Evolutionary conservation across 1,284 basidiomycete species (phyloP), one percentile per base, ranked within the genome.

Genomic region (Malassezia equina): DNA sequence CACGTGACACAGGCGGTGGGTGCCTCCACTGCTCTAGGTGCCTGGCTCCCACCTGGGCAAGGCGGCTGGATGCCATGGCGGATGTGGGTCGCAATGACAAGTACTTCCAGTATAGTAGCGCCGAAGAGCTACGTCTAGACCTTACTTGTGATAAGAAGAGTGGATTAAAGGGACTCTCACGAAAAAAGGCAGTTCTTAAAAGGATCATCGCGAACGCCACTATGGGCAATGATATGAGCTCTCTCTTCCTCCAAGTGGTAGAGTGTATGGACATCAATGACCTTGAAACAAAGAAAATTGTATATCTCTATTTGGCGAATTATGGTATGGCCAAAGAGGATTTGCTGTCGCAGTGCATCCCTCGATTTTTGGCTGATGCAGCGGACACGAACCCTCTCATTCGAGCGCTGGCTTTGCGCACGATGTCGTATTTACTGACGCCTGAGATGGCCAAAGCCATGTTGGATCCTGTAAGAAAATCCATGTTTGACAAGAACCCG

Each of bases 241-340:
- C 86, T 23, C 78, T 94, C 62, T 93, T 90, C 78, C 81, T 83
- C 17, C 90, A 93, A 66, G 87, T 94, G 47, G 84, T 90, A 12
- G 58, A 58, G 68, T 90, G 87, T 70, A 79, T 94, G 57, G 85
- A 85, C 39, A 88, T 87, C 7, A 87, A 88, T 31, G 78, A 91
- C 7, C 80, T 98, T 33, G 94, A 98, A 76, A 93, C 98, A 76
- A 98, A 98, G 81, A 98, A 98, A 81, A 96, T 93, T 65, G 70
- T 60, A 27, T 67, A 60, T 49, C 60, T 59, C 42, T 94, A 88
- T 77, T 81, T 94, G 54, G 84, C 91, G 68, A 91, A 88, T 78
- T 94, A 94, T 73, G 89, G 87, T 43, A 82, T 86, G 55, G 80
- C 85, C 45, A 89, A 88, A 73, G 85, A 88, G 46, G 88, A 93